These are phyloP conservation scores for Durio zibethinus DNA, from an alignment of 345 rosid species.

Conservation along the genomic window DNA sequence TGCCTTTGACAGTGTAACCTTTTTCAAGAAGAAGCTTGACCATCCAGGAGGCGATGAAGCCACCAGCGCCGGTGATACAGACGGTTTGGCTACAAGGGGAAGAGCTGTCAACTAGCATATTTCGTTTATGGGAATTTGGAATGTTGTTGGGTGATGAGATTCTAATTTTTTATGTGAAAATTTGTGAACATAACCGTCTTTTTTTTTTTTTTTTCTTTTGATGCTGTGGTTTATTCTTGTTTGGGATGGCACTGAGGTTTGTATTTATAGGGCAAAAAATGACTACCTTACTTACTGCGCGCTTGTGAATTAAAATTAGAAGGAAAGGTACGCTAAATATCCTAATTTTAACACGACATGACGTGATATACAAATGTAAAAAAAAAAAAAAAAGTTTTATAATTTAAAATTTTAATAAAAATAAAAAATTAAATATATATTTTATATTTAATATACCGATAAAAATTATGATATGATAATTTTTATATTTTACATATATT, in stretches of 20 bases:
- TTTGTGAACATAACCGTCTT: neutral
- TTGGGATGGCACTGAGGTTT: neutral
- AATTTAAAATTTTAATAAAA: no score
- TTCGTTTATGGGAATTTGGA: neutral
- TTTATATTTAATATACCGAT: no score
- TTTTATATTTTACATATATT: no score
- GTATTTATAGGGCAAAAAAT: neutral
- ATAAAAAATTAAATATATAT: no score
- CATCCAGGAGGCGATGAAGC: constrained; percentile 96
- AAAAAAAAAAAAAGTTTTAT: no score
- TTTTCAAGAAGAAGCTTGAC: constrained; percentile 76
- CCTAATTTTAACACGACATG: no score
- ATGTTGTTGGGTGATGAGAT: neutral
- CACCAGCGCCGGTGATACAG: constrained; percentile 98
- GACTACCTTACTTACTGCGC: neutral
- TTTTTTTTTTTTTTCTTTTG: neutral
- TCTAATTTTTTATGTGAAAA: neutral
- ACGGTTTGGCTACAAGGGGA: constrained; percentile 52
- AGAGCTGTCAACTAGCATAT: constrained; percentile 44
- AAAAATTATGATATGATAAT: no score
- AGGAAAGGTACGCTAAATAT: no score
- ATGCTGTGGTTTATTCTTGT: neutral
- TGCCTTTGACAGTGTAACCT: constrained; percentile 84
- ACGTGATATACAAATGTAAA: no score
- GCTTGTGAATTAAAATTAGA: no score